Conservation (phyloP, 768 basidiomycete species). For the Russula sp. region DNA sequence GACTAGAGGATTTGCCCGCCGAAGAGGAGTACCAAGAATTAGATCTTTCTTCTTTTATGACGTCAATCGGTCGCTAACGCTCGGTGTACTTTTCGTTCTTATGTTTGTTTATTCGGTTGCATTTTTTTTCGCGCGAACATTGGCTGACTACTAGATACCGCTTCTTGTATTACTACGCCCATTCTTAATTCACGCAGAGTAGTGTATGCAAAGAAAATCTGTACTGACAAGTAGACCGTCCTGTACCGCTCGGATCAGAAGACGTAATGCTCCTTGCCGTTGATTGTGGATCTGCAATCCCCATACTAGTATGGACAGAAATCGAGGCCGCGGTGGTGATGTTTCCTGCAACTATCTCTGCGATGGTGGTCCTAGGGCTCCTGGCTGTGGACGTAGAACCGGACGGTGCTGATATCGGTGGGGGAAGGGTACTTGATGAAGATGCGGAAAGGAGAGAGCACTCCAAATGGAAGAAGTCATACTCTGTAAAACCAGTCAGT, state of each 20-base stretch:
- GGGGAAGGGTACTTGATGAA: too few relatives aligned
- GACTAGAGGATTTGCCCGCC: constrained; percentile 84
- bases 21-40: constrained; percentile 91
- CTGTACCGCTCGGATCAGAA: constrained; percentile 20
- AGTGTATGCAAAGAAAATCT: constrained; percentile 15
- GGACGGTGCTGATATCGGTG: too few relatives aligned
- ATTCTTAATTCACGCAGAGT: constrained; percentile 22
- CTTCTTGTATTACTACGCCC: constrained; percentile 19
- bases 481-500: too few relatives aligned
- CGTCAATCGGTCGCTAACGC: constrained; percentile 56
- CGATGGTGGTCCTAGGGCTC: too few relatives aligned
- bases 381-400: too few relatives aligned
- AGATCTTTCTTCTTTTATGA: constrained; percentile 85
- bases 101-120: constrained; percentile 27
- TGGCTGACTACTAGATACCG: constrained; percentile 15
- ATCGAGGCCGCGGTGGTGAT: too few relatives aligned
- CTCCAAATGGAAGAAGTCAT: too few relatives aligned
- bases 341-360: too few relatives aligned
- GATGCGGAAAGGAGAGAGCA: too few relatives aligned
- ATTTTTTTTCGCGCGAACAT: constrained; percentile 10
- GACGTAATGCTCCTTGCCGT: neutral
- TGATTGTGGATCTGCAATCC: too few relatives aligned
- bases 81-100: constrained; percentile 27
- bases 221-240: constrained; percentile 12
- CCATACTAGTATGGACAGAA: too few relatives aligned